Evolutionary conservation across 1,284 basidiomycete genomes (phyloP), one percentile per base, ranked within the genome.

Genomic region (Cutaneotrichosporon sp.): DNA sequence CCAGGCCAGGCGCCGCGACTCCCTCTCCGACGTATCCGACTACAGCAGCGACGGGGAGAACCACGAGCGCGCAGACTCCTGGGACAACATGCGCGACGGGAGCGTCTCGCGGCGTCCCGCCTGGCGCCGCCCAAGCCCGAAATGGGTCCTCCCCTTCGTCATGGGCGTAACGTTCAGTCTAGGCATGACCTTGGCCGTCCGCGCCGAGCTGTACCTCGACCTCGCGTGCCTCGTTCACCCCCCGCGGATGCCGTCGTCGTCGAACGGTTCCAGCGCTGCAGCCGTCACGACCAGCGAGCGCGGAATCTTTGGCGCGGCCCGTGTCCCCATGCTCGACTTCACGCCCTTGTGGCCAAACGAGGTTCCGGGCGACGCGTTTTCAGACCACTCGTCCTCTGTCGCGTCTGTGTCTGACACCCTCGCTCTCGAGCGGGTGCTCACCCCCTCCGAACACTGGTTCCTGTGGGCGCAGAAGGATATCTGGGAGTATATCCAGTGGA

Each of bases 151-250:
- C 25, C 69, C 70, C 1, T 68, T 74, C 46, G 53, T 74, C 17
- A 46, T 70, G 20, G 67, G 61, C 14, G 51, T 62, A 5, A 63
- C 71, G 0, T 33, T 73, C 2, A 55, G 56, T 9, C 6, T 74
- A 2, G 74, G 72, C 2, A 71, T 74, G 68, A 63, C 60, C 5
- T 56, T 63, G 10, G 67, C 72, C 5, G 70, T 71, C 1, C 62
- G 64, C 32, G 60, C 60, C 12, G 74, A 75, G 57, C 50, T 75
- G 14, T 67, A 59, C 46, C 66, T 74, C 59, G 70, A 72, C 52
- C 57, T 75, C 14, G 71, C 70, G 14, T 75, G 74, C 60, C 55
- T 74, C n/a, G 64, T 68, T 2, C 67, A 74, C 55, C 72, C 72
- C 9, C 74, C 74, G 4, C 38, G 49, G 20, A 53, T 27, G 32